A percentile compares a stretch with the other conserved stretches of the same genome.
Conservation (phyloP, 805 yeast genomes). For the Ogataea ramenticola region DNA sequence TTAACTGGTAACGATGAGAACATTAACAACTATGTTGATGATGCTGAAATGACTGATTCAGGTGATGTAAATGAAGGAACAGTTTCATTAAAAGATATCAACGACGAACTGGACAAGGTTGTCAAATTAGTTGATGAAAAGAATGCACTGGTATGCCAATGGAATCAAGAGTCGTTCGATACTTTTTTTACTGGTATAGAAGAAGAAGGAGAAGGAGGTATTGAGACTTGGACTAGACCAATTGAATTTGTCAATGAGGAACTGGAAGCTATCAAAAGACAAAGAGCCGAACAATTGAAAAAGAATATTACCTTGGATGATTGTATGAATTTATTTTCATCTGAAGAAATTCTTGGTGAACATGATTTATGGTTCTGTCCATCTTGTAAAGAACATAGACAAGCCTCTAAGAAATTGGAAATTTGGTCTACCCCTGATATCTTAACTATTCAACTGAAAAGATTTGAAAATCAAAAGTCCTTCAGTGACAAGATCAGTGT, state of each 20-base stretch:
- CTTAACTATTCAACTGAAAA: conserved; percentile 78
- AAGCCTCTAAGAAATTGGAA: conserved; percentile 86
- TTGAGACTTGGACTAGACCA: conserved; percentile 50
- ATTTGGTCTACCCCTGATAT: conserved; percentile 94
- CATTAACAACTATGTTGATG: conserved; percentile 1
- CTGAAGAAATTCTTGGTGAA: conserved; percentile 78
- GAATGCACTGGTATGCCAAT: conserved; percentile 55
- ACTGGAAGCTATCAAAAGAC: conserved; percentile 38
- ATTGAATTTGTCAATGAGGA: conserved; percentile 45
- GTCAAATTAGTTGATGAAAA: conserved; percentile 20
- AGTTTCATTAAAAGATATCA: neutral
- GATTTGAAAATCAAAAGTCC: conserved; percentile 79
- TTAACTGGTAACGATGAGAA: neutral
- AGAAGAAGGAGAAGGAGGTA: conserved; percentile 38
- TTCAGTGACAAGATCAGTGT: conserved; percentile 87
- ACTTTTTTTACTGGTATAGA: conserved; percentile 45
- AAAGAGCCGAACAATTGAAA: conserved; percentile 21
- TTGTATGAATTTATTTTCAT: conserved; percentile 68
- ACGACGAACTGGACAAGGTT: neutral
- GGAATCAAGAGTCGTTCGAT: conserved; percentile 44
- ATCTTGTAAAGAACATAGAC: conserved; percentile 76
- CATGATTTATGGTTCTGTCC: conserved; percentile 96
- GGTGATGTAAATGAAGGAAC: neutral
- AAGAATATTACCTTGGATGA: conserved; percentile 55
- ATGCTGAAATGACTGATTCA: neutral